phyloP scores from a whole-genome alignment of 2,329 filamentous ascomycete species.

The Fusarium staphyleae region DNA sequence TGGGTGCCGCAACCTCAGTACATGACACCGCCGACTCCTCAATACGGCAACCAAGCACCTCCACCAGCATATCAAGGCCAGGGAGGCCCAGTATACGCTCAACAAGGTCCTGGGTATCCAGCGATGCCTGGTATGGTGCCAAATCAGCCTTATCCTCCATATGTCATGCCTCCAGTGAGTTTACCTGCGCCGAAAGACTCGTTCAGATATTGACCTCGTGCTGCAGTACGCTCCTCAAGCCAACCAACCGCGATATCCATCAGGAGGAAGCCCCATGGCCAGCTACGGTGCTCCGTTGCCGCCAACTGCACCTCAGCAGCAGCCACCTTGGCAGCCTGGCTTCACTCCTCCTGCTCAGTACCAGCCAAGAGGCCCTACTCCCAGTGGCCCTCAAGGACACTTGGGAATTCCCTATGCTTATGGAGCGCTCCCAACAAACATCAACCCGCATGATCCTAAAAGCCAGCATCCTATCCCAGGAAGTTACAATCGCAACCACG shows the following conservation, averaged over 20 bases:
- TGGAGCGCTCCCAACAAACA: constrained; percentile 76
- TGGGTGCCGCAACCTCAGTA: constrained; percentile 66
- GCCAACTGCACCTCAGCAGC: constrained; percentile 42
- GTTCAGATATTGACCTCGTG: constrained; percentile 16
- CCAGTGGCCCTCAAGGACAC: constrained; percentile 43
- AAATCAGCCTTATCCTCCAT: constrained; percentile 54
- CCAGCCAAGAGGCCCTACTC: constrained; percentile 42
- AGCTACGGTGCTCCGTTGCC: constrained; percentile 48
- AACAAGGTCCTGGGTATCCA: constrained; percentile 53
- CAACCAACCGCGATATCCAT: constrained; percentile 44
- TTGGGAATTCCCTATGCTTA: constrained; percentile 71
- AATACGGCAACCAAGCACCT: constrained; percentile 53
- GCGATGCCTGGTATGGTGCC: constrained; percentile 54
- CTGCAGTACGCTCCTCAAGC: constrained; percentile 44
- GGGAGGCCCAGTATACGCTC: constrained; percentile 55
- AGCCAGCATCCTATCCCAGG: constrained; percentile 84
- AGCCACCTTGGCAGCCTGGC: constrained; percentile 49
- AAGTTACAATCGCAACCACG: constrained; percentile 77
- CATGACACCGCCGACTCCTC: constrained; percentile 52
- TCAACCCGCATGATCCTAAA: constrained; percentile 74
- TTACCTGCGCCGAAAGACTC: constrained; percentile 11
- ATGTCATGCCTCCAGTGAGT: constrained; percentile 57
- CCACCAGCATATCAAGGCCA: constrained; percentile 54
- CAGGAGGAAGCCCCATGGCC: constrained; percentile 47
- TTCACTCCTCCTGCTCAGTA: constrained; percentile 45